Conservation (phyloP, 768 basidiomycete genomes). For the Boletellus ananiceps region DNA sequence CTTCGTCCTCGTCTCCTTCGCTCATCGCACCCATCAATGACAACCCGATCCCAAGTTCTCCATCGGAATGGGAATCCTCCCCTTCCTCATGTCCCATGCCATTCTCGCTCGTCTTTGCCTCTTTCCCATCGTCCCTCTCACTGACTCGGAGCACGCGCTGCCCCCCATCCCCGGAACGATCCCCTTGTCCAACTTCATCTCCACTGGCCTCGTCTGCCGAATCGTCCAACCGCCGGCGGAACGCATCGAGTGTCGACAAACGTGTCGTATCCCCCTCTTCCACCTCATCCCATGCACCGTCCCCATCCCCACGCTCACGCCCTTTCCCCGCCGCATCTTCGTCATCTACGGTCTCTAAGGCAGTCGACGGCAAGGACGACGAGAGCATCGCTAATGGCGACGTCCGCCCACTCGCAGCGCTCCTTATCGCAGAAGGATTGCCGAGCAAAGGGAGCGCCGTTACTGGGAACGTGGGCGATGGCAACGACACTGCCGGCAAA, state of each 20-base stretch:
- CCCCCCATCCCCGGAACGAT: conserved; percentile 8
- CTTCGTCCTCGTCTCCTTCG: conserved; percentile 27
- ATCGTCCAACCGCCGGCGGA: conserved; percentile 18
- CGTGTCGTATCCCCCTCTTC: conserved; percentile 16
- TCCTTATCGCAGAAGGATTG: neutral
- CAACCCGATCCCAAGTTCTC: conserved; percentile 64
- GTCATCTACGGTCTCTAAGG: neutral
- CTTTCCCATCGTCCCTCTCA: conserved; percentile 5
- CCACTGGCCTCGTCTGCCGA: neutral
- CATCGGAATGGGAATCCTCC: conserved; percentile 44
- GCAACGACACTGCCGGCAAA: conserved; percentile 10
- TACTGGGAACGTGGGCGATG: conserved; percentile 11
- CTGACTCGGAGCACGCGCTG: conserved; percentile 1
- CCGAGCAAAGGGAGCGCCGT: neutral
- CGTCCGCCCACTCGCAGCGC: conserved; percentile 11
- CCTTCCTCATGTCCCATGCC: neutral
- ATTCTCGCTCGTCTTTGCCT: neutral
- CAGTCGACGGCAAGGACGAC: conserved; percentile 9
- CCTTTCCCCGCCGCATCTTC: neutral
- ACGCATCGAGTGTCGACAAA: conserved; percentile 25
- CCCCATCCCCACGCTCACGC: neutral
- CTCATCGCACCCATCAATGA: conserved; percentile 53
- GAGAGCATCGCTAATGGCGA: conserved; percentile 16
- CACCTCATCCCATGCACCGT: neutral
- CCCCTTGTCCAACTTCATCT: neutral